Base-by-base conservation (phyloP, 495 filamentous ascomycete species). In the Mycothermus thermophilus region DNA sequence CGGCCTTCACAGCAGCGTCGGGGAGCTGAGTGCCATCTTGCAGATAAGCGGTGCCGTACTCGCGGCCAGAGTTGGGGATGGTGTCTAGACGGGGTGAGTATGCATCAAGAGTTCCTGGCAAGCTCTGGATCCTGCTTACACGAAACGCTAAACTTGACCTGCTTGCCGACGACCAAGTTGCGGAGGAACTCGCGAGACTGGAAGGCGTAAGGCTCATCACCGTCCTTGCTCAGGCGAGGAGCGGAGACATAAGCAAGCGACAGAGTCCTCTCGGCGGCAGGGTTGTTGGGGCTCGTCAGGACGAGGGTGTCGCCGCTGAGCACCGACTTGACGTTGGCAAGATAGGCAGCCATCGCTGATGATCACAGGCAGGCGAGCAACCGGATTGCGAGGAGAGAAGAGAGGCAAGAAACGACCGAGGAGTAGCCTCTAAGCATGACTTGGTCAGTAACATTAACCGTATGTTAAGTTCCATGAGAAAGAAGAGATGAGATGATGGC, bases 111-210 rank as follows among this genome's bases (percentile, higher is more conserved):
- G 11, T 21, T 5, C n/a, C n/a, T 1, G 10, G 13, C 9, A 20
- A 37, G 2, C 7, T 2, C n/a, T 1, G 3, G 9, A 9, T 19
- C n/a, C 15, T 14, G 48, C 52, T 43, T 37, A 56, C 52, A 68
- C 24, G 87, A 62, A 19, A 86, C 69, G 20, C 74, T 67, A 70
- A 90, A 93, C 48, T 84, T 77, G 37, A 99, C 60, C 9, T 76
- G 69, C 53, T 93, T 93, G 40, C 87, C 87, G 36, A 99, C 83
- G 7, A 79, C 63, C 27, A 84, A 60, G 31, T 79, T 76, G 37
- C 92, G 76, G 21, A 96, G 71, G 52, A 79, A 88, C 52, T 99
- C 90, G 35, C 92, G 81, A 27, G 92, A 93, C 58, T 86, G 77
- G 57, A 93, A 96, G 25, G 79, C 87, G 45, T 75, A 87, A 13